Evolutionary conservation across 2,329 filamentous ascomycete genomes (phyloP), one percentile per base, ranked within the genome.

Genomic region (Hortaea werneckii): DNA sequence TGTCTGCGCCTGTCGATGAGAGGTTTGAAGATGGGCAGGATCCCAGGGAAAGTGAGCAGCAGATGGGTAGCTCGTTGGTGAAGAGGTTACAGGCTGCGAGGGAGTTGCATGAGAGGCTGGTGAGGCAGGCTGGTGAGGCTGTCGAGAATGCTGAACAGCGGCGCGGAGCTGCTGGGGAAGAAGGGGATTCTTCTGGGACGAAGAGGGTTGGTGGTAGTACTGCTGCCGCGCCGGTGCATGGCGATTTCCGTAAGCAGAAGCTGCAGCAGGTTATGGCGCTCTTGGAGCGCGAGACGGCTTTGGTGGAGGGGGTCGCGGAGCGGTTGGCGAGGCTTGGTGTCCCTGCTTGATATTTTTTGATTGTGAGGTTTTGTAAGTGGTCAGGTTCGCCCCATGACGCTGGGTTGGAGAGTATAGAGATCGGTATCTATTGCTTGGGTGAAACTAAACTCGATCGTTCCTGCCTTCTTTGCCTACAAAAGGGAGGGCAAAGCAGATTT

Each of bases 301-400:
- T 86, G 56, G 78, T 86, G 5, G 81, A 85, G 54, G 82, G 78
- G 20, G 75, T 84, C 20, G 79, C 75, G 53, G 71, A 71, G 46
- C 72, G 82, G 46, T 64, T 87, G 51, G 44, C 68, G 40, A 7
- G 40, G 40, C 29, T 41, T 20, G 9, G 26, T 11, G 40, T 35
- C 32, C 3, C n/a, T 35, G 32, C 32, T 35, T 35, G 32, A 35
- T 35, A 4, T 35, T n/a, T 35, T 35, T 9, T 35, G n/a, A n/a
- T 35, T 35, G 2, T 35, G 4, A n/a, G 32, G 32, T 20, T 20
- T 20, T 20, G 20, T 20, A 20, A 20, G 20, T 20, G 20, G 20
- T 20, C 20, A 20, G 20, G 20, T 20, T 20, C 20, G 20, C 20
- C 20, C 20, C 20, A 20, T 20, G 20, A 20, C 20, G 20, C 20